Conservation (phyloP, 2,329 filamentous ascomycete species). For the Cladosporium sp. region DNA sequence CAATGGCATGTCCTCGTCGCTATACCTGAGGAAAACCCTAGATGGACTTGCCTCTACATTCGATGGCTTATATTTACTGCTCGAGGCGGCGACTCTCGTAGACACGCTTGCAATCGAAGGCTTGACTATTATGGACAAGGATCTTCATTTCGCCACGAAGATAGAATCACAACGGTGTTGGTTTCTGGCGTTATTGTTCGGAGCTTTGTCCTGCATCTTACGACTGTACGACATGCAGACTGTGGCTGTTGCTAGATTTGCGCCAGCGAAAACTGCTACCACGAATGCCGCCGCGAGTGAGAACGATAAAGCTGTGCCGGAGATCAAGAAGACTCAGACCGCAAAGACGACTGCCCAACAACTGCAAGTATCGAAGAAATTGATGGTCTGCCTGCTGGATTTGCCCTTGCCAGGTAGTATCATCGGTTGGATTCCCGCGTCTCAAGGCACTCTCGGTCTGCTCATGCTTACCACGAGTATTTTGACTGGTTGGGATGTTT, state of each 20-base stretch:
- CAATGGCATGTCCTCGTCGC: background rate
- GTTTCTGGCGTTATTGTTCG: background rate
- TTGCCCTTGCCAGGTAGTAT: background rate
- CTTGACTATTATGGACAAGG: background rate
- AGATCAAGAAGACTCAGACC: background rate
- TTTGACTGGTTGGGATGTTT: background rate
- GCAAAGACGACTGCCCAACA: background rate
- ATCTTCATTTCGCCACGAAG: background rate
- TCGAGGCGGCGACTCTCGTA: background rate
- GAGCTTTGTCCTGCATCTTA: background rate
- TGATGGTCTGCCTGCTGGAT: slow-evolving; percentile 3
- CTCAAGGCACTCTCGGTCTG: background rate
- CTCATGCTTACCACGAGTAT: slow-evolving; percentile 2
- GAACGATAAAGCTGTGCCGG: background rate
- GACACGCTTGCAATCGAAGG: background rate
- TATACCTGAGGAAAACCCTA: background rate
- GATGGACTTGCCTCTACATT: background rate
- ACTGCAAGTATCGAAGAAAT: background rate
- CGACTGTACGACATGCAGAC: background rate
- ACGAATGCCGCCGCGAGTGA: background rate
- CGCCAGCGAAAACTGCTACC: background rate
- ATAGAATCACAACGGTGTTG: slow-evolving; percentile 1
- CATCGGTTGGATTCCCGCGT: slow-evolving; percentile 1
- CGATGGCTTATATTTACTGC: slow-evolving; percentile 4
- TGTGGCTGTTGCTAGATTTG: background rate